phyloP scores from a whole-genome alignment of 2,329 filamentous ascomycete species.

The Botrytis cinerea region DNA sequence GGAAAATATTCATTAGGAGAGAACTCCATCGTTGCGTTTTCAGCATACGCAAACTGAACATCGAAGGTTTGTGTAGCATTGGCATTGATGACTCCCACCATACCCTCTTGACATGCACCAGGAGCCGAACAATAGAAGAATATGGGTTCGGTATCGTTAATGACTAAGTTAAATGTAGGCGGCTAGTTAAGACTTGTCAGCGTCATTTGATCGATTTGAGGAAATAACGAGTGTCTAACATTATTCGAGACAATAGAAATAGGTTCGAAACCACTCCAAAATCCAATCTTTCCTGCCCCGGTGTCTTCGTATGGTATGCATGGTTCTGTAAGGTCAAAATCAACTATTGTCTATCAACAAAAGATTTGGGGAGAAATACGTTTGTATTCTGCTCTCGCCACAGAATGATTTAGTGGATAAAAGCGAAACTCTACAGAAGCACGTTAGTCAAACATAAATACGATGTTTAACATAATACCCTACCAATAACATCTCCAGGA shows the following conservation, averaged over 20 bases:
- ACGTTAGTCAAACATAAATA: slow-evolving; percentile 16
- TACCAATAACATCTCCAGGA: slow-evolving; percentile 53
- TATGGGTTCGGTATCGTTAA: slow-evolving; percentile 64
- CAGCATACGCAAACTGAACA: slow-evolving; percentile 50
- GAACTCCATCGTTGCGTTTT: slow-evolving; percentile 54
- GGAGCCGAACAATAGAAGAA: slow-evolving; percentile 72
- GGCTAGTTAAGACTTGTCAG: slow-evolving; percentile 31
- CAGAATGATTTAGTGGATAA: slow-evolving; percentile 63
- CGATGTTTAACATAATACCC: background rate
- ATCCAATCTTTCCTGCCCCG: slow-evolving; percentile 50
- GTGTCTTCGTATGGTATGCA: slow-evolving; percentile 64
- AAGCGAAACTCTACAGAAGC: slow-evolving; percentile 53
- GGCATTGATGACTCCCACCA: slow-evolving; percentile 77
- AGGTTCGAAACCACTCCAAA: slow-evolving; percentile 54
- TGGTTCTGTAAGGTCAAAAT: slow-evolving; percentile 44
- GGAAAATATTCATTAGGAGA: slow-evolving; percentile 58
- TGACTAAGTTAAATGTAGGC: slow-evolving; percentile 46
- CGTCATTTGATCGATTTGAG: background rate
- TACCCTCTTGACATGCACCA: slow-evolving; percentile 66
- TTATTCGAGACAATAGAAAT: slow-evolving; percentile 47
- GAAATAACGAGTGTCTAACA: slow-evolving; percentile 42
- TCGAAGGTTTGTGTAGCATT: slow-evolving; percentile 53
- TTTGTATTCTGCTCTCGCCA: slow-evolving; percentile 60
- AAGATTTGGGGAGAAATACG: background rate
- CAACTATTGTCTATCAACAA: background rate